Percentiles rank a stretch among this genome's conserved stretches.
phyloP scores from a whole-genome alignment of 306 rosid species.

The Malus asiatica region DNA sequence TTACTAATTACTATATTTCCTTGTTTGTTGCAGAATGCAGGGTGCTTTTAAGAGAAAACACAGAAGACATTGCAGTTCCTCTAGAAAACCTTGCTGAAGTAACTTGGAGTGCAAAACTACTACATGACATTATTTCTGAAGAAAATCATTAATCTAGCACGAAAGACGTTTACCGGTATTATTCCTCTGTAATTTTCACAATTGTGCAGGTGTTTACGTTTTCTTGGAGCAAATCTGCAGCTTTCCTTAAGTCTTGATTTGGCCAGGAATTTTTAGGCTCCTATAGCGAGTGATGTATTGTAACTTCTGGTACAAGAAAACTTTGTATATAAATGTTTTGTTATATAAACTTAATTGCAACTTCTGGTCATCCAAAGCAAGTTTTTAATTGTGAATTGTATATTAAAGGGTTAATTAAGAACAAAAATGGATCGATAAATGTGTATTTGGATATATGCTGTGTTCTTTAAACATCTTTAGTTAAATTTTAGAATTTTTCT shows the following conservation, averaged over 20 bases:
- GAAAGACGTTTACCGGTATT: not conserved
- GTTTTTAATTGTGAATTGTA: no score
- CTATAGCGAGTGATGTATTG: not conserved
- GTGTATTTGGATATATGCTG: no score
- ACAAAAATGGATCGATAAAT: no score
- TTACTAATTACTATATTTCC: not conserved
- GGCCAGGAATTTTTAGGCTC: not conserved
- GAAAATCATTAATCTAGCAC: slow-evolving; percentile 23
- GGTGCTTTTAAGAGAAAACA: slow-evolving; percentile 48
- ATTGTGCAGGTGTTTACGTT: not conserved
- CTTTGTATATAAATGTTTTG: not conserved
- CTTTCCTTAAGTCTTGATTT: not conserved
- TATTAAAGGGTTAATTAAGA: no score
- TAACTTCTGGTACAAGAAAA: not conserved
- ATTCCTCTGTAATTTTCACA: not conserved
- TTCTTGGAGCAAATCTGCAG: not conserved
- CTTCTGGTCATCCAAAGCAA: no score
- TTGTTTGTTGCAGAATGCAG: slow-evolving; percentile 45
- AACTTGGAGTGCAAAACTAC: slow-evolving; percentile 60
- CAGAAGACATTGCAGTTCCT: slow-evolving; percentile 50
- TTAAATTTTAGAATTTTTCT: no score
- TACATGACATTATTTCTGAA: slow-evolving; percentile 36
- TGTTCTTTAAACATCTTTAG: no score
- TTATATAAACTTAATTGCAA: not conserved
- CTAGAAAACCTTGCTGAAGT: slow-evolving; percentile 44